Evolutionary conservation across 1,284 basidiomycete species (phyloP).

Genomic region (Golubevia sp.): DNA sequence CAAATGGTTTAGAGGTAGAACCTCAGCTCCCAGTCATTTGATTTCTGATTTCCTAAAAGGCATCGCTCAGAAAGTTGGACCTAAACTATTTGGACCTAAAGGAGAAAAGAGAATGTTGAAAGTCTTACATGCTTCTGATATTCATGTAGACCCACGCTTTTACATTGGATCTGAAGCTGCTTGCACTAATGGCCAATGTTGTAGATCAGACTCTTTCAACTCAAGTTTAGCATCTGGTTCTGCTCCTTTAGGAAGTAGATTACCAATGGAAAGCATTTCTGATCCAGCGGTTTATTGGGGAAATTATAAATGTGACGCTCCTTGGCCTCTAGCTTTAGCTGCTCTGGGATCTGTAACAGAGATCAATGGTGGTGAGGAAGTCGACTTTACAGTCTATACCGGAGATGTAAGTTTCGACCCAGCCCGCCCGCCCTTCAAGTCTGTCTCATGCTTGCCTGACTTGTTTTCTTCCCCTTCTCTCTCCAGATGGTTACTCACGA

Average conservation of each 20-base stretch:
- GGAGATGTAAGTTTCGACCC: constrained; percentile 35
- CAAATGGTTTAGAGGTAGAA: constrained; percentile 39
- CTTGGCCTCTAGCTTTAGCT: constrained; percentile 44
- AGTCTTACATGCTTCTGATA: constrained; percentile 51
- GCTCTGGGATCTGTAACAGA: constrained; percentile 36
- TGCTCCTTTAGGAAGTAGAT: neutral
- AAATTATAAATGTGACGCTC: constrained; percentile 52
- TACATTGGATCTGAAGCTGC: constrained; percentile 44
- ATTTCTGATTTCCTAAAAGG: neutral
- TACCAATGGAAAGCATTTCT: neutral
- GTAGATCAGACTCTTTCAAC: constrained; percentile 51
- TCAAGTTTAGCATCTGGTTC: constrained; percentile 22
- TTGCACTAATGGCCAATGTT: constrained; percentile 53
- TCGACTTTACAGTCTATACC: constrained; percentile 51
- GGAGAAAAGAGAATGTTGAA: constrained; percentile 20
- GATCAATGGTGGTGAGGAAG: constrained; percentile 38
- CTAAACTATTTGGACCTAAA: neutral
- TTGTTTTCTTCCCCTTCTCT: neutral
- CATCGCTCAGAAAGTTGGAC: neutral
- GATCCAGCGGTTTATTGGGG: constrained; percentile 42
- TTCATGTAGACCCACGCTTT: constrained; percentile 57
- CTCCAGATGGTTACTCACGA: constrained; percentile 48
- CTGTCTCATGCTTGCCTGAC: neutral
- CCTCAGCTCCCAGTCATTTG: neutral
- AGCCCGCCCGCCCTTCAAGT: no score